These are phyloP conservation scores for Nosema granulosis DNA, from an alignment of 371 early-diverging fungal species.

Conservation along the genomic window DNA sequence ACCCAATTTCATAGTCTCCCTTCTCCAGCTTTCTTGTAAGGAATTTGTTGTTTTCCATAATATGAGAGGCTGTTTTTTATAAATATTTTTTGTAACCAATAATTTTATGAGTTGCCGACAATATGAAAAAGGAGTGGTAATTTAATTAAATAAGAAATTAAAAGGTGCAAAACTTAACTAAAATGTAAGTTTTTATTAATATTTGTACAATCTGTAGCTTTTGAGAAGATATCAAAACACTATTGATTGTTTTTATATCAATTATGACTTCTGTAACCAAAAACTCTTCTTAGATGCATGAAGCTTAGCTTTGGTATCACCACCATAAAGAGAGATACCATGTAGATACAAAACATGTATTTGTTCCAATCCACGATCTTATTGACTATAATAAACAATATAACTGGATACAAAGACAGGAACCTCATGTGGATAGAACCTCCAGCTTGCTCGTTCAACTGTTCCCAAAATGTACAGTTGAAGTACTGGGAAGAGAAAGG, in stretches of 20 bases:
- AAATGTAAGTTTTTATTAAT: neutral
- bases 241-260: conserved; percentile 9
- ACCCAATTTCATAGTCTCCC: conserved; percentile 55
- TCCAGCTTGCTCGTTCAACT: conserved; percentile 65
- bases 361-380: conserved; percentile 62
- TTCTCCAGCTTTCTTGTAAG: conserved; percentile 33
- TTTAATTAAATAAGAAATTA: too few species aligned
- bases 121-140: too few species aligned
- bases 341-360: conserved; percentile 48
- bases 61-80: too few species aligned
- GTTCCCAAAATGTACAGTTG: conserved; percentile 67
- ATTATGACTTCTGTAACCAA: conserved; percentile 51
- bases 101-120: too few species aligned
- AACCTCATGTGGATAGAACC: conserved; percentile 60
- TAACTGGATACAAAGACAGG: conserved; percentile 62
- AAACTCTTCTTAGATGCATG: conserved; percentile 64
- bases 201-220: neutral
- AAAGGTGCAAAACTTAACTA: too few species aligned
- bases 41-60: neutral
- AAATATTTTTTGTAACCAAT: too few species aligned
- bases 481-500: conserved; percentile 65
- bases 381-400: conserved; percentile 61
- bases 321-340: conserved; percentile 62
- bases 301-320: conserved; percentile 65
- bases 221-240: conserved; percentile 4